Percentiles rank a stretch among this genome's conserved stretches.
Evolutionary conservation across 2,329 filamentous ascomycete genomes (phyloP).

Genomic region (Trichoderma atrobrunneum): DNA sequence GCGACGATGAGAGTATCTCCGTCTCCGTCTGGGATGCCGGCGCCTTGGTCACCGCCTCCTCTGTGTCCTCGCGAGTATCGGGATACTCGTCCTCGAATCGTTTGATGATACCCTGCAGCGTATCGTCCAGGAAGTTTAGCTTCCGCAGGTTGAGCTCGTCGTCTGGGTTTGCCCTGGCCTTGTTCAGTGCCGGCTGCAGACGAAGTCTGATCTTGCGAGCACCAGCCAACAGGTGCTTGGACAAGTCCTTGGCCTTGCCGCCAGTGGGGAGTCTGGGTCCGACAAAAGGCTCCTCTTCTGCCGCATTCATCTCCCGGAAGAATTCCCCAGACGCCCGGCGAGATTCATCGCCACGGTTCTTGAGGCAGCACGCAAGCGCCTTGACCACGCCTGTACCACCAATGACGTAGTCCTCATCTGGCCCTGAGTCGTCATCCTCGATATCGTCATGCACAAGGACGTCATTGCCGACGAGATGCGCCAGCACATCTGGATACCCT

Average conservation of each 20-base stretch:
- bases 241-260: constrained; percentile 83
- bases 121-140: constrained; percentile 84
- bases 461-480: constrained; percentile 78
- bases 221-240: constrained; percentile 80
- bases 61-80: constrained; percentile 61
- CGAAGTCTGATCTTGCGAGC: constrained; percentile 84
- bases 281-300: constrained; percentile 26
- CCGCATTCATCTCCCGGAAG: constrained; percentile 49
- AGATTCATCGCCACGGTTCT: constrained; percentile 68
- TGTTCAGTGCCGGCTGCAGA: constrained; percentile 77
- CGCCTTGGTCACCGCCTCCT: not conserved
- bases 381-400: constrained; percentile 94
- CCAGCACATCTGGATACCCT: constrained; percentile 72
- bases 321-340: constrained; percentile 53
- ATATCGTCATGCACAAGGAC: constrained; percentile 45
- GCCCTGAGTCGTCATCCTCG: constrained; percentile 66
- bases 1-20: constrained; percentile 26
- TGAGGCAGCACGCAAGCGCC: constrained; percentile 84
- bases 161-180: constrained; percentile 64
- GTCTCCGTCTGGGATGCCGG: constrained; percentile 20
- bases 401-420: constrained; percentile 93
- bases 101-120: constrained; percentile 85
- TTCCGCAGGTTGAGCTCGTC: constrained; percentile 77
- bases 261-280: constrained; percentile 39
- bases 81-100: constrained; percentile 96